Conservation (phyloP, 176 grass and related monocot genomes). For the Areca catechu region DNA sequence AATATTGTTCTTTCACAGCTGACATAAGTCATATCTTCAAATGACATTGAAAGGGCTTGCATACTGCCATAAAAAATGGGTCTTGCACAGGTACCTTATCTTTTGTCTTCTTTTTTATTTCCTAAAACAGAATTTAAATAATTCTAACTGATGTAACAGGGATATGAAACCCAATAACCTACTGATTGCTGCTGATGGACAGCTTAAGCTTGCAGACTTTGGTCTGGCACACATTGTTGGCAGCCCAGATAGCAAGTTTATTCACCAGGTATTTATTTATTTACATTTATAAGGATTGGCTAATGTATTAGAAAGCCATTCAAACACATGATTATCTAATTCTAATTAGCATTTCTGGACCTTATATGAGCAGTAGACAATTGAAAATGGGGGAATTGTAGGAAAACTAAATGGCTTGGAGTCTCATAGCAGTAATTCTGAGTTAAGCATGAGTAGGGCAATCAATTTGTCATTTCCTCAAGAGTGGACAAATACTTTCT, state of each 20-base stretch:
- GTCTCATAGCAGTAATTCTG: no score
- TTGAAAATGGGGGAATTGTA: no score
- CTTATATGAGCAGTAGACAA: no score
- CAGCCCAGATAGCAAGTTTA: conserved; percentile 83
- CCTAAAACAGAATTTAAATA: background rate
- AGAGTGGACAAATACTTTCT: no score
- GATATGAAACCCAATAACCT: conserved; percentile 99
- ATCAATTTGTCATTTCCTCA: no score
- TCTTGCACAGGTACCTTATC: conserved; percentile 75
- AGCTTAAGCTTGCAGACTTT: conserved; percentile 96
- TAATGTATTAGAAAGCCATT: no score
- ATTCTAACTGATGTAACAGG: conserved; percentile 24
- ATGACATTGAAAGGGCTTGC: conserved; percentile 94
- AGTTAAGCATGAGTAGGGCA: no score
- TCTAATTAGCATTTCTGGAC: no score
- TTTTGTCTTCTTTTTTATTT: background rate
- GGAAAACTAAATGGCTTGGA: no score
- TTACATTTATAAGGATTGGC: no score
- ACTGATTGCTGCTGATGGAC: conserved; percentile 74
- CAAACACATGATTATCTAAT: no score
- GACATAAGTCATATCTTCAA: conserved; percentile 89
- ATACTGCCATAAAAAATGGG: conserved; percentile 95
- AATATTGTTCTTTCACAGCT: conserved; percentile 74
- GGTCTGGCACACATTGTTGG: conserved; percentile 90
- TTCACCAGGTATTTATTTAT: conserved; percentile 57